Conservation (phyloP, 164 flowering plant species). For the Litsea cubeba region DNA sequence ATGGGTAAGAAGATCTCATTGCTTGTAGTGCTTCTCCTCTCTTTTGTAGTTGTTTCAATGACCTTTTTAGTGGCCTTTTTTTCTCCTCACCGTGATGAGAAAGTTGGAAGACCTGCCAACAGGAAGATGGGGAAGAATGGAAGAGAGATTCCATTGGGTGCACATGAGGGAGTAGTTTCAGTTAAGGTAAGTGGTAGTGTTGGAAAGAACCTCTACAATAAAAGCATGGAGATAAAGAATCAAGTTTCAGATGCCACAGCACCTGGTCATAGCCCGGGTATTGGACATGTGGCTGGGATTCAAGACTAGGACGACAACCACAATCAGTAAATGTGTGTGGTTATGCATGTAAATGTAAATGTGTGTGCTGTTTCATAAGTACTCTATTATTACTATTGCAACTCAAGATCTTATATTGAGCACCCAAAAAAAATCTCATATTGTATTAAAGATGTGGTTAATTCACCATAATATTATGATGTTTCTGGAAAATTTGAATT, state of each 20-base stretch:
- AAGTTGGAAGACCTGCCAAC: neutral
- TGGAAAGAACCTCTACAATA: neutral
- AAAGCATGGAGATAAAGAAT: neutral
- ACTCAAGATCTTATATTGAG: no score
- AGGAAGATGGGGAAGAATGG: neutral
- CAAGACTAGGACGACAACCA: neutral
- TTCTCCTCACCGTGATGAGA: neutral
- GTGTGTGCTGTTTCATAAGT: no score
- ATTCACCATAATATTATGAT: no score
- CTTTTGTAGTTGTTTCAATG: neutral
- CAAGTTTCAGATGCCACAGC: neutral
- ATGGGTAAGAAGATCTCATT: neutral
- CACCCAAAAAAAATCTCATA: no score
- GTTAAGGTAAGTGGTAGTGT: neutral
- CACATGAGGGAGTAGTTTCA: neutral
- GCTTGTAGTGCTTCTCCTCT: neutral
- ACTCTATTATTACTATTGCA: no score
- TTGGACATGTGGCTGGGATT: neutral
- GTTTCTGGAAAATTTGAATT: no score
- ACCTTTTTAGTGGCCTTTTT: neutral
- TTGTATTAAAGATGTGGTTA: no score
- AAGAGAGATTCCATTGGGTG: neutral
- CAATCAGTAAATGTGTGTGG: neutral
- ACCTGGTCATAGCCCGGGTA: neutral
- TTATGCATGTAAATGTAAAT: neutral